Conservation (phyloP, 179 eudicot genomes). For the Amaranthus tricolor region DNA sequence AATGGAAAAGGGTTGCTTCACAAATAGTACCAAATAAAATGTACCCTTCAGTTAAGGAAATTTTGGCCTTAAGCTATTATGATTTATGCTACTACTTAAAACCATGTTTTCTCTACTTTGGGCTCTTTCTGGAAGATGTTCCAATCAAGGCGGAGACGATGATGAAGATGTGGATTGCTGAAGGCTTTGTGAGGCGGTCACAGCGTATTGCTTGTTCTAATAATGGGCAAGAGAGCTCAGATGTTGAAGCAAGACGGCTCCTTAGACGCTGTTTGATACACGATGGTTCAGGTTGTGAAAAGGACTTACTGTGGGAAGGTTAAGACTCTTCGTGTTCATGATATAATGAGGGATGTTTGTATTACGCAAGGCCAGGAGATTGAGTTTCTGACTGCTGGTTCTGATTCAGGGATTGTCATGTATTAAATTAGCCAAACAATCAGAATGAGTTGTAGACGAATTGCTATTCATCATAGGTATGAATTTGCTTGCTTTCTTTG, state of each 20-base stretch:
- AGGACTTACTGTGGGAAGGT: conserved; percentile 22
- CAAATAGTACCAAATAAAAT: conserved; percentile 10
- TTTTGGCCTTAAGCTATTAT: conserved; percentile 27
- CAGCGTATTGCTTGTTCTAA: too few species aligned
- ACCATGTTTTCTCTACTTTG: conserved; percentile 36
- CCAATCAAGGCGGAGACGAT: conserved; percentile 18
- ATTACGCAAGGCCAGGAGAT: conserved; percentile 24
- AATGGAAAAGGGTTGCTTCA: conserved; percentile 28
- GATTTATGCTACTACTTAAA: conserved; percentile 28
- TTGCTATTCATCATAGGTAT: conserved; percentile 15
- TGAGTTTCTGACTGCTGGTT: conserved; percentile 19
- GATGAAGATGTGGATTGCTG: conserved; percentile 33
- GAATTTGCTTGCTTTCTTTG: background rate
- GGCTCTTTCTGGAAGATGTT: conserved; percentile 23
- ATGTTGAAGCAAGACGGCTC: conserved; percentile 19
- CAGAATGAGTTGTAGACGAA: conserved; percentile 20
- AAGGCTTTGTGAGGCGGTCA: conserved; percentile 24
- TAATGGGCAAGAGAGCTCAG: conserved; percentile 1
- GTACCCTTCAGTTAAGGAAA: conserved; percentile 21
- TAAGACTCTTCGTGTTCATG: conserved; percentile 27
- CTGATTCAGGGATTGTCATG: background rate
- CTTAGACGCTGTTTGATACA: conserved; percentile 25
- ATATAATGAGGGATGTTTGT: conserved; percentile 38
- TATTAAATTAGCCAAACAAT: background rate
- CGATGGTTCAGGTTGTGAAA: conserved; percentile 30